phyloP scores from a whole-genome alignment of 371 early-diverging fungal species.

The Apophysomyces elegans region DNA sequence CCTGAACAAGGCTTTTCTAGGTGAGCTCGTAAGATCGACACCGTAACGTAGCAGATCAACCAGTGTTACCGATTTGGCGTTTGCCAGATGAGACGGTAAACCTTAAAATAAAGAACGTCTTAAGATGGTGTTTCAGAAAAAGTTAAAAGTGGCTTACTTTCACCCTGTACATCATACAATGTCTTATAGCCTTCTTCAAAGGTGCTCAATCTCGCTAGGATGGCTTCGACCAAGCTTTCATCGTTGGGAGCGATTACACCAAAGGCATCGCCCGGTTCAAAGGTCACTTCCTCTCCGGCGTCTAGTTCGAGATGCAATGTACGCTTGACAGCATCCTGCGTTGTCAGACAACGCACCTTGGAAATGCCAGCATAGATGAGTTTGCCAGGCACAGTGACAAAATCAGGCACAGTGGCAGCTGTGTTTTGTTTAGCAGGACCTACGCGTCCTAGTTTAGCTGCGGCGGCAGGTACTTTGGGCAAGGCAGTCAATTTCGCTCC shows the following conservation, averaged over 20 bases:
- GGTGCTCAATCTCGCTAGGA: constrained; percentile 51
- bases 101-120: constrained; percentile 18
- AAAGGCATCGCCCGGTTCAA: constrained; percentile 86
- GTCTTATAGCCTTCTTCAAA: constrained; percentile 39
- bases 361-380: constrained; percentile 51
- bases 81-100: constrained; percentile 68
- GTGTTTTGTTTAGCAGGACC: constrained; percentile 21
- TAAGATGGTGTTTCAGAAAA: neutral
- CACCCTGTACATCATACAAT: constrained; percentile 41
- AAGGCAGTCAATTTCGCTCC: constrained; percentile 67
- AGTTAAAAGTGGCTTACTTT: constrained; percentile 27
- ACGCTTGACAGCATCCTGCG: constrained; percentile 69
- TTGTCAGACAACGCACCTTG: constrained; percentile 56
- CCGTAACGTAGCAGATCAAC: constrained; percentile 69
- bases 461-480: constrained; percentile 62
- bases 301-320: constrained; percentile 77
- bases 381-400: constrained; percentile 52
- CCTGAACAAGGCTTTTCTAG: constrained; percentile 82
- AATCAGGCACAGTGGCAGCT: constrained; percentile 32
- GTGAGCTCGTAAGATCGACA: constrained; percentile 74
- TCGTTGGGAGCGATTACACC: constrained; percentile 84
- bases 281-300: constrained; percentile 53
- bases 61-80: constrained; percentile 49
- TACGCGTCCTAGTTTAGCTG: constrained; percentile 38
- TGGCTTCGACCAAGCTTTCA: constrained; percentile 55